These are phyloP conservation scores for Ustilago shanxiensis DNA, from an alignment of 1,284 basidiomycete species.

Conservation along the genomic window DNA sequence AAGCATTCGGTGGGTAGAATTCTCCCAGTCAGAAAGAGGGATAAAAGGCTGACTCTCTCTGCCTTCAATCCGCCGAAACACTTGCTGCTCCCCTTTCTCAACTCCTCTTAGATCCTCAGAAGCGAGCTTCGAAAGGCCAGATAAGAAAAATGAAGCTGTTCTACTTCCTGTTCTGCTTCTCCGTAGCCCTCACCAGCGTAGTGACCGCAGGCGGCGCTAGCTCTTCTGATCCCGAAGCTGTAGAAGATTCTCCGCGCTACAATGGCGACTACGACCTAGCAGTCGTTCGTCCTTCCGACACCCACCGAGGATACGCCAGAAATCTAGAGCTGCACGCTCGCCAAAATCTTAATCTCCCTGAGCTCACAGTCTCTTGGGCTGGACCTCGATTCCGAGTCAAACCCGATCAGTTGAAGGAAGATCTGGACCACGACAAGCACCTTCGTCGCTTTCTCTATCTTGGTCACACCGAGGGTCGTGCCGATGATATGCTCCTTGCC, in stretches of 20 bases:
- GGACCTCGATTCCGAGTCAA: not conserved
- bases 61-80: no score
- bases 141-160: not conserved
- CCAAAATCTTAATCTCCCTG: not conserved
- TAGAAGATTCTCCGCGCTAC: not conserved
- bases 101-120: no score
- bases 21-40: no score
- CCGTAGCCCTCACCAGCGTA: not conserved
- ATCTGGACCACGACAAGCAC: not conserved
- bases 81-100: no score
- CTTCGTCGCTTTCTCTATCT: slow-evolving; percentile 2
- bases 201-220: not conserved
- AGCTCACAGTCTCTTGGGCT: not conserved
- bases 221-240: not conserved
- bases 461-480: not conserved
- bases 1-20: no score
- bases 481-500: not conserved
- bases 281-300: not conserved
- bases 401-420: not conserved
- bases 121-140: not conserved
- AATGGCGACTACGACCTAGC: not conserved
- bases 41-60: no score
- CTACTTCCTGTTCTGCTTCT: not conserved
- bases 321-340: not conserved
- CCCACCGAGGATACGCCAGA: not conserved